Base-by-base conservation (phyloP, 1,284 basidiomycete species). In the Gymnopus androsaceus region DNA sequence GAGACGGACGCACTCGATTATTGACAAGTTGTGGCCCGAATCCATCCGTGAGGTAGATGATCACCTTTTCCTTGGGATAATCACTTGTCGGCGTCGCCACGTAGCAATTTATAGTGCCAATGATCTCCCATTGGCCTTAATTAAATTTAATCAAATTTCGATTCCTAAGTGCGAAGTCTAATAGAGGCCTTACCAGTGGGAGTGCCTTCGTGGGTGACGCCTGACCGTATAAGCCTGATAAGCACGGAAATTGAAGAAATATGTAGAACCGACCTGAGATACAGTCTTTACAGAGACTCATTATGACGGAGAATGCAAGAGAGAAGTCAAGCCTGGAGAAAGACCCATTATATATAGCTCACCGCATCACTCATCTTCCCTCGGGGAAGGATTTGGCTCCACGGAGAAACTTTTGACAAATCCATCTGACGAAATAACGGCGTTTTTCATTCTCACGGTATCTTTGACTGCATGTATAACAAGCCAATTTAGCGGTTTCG, bases 131-230 rank as follows among this genome's bases (percentile, higher is more conserved):
- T 30, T 38, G 52, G 31, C 55, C 55, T 57, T 8, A 15, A 30
- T n/a, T 5, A 17, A 19, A 27, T 19, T 9, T 14, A 19, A 31
- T 47, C 28, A 27, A n/a, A n/a, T n/a, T n/a, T n/a, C n/a, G 5
- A n/a, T 47, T 47, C 14, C n/a, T 9, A 15, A 30, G 14, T 6
- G 28, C 25, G 9, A 4, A 15, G 21, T 8, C 9, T 27, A 9
- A 40, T 51, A 19, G 30, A 36, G 0, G 28, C n/a, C 11, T 28
- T 48, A 52, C 55, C 55, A 30, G 30, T 47, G 21, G 56, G 56
- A 23, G 73, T 76, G 37, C 83, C 84, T 61, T 84, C 81, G 62
- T 84, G 82, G 53, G 72, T 77, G 40, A 81, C 80, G 55, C 82
- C 83, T 82, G 28, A 30, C 12, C 6, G 5, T 21, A n/a, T n/a